These are phyloP conservation scores for Cryphonectria japonica DNA, from an alignment of 2,329 filamentous ascomycete species.

Conservation along the genomic window DNA sequence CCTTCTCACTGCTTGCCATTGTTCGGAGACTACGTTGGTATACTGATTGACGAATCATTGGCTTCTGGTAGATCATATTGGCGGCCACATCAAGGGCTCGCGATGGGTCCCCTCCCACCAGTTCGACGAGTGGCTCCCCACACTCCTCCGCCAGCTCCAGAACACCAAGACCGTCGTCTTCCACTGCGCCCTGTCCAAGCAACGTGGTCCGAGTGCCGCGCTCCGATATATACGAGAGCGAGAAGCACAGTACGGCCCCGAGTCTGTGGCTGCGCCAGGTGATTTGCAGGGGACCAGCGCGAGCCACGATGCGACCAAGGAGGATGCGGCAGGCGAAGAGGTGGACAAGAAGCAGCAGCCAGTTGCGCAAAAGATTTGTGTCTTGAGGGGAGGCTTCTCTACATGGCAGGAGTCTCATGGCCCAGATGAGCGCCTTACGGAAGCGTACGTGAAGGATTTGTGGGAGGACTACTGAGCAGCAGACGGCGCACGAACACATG, in stretches of 20 bases:
- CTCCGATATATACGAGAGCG: constrained; percentile 76
- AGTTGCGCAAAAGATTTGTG: constrained; percentile 70
- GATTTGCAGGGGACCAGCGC: constrained; percentile 25
- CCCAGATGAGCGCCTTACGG: constrained; percentile 77
- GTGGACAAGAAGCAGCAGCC: constrained; percentile 19
- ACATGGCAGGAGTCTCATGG: constrained; percentile 89
- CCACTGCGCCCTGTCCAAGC: constrained; percentile 90
- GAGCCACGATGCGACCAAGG: constrained; percentile 28
- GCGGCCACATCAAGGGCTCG: constrained; percentile 82
- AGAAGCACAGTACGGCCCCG: constrained; percentile 49
- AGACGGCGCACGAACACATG: neutral
- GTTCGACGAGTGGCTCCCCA: constrained; percentile 77
- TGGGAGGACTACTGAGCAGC: constrained; percentile 66
- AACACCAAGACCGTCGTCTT: constrained; percentile 87
- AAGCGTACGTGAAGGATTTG: constrained; percentile 81
- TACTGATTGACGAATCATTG: constrained; percentile 7
- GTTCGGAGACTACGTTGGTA: neutral
- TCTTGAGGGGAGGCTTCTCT: constrained; percentile 83
- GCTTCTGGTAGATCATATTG: constrained; percentile 72
- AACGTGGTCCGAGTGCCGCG: constrained; percentile 84
- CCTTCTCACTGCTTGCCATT: neutral
- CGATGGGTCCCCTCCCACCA: constrained; percentile 74
- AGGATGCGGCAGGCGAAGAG: constrained; percentile 34
- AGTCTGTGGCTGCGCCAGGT: constrained; percentile 29
- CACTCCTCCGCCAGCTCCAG: constrained; percentile 76